Percentiles rank a stretch among this genome's conserved stretches.
Evolutionary conservation across 176 grass and related monocot species (phyloP).

Genomic region (Tillandsia fasciculata): DNA sequence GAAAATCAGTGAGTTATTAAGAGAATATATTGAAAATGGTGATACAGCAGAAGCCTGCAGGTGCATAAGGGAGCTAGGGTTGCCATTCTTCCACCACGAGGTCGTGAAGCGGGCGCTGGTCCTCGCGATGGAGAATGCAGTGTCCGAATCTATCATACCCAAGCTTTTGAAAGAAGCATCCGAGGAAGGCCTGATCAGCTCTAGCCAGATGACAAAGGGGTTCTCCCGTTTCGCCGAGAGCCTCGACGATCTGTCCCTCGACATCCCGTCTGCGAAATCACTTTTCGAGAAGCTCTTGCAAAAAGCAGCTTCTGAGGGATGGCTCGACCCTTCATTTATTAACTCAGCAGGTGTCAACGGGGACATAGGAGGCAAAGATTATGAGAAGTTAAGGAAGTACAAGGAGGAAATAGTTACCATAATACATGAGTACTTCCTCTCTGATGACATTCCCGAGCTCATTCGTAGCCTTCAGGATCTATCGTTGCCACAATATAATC

Average conservation of each 20-base stretch:
- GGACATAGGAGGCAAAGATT: conserved; percentile 35
- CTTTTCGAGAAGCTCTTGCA: conserved; percentile 46
- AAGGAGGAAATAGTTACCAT: conserved; percentile 77
- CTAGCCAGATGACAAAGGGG: conserved; percentile 90
- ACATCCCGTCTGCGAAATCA: conserved; percentile 76
- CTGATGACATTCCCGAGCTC: conserved; percentile 80
- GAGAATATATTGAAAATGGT: conserved; percentile 78
- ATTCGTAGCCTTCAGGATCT: conserved; percentile 72
- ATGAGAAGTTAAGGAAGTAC: conserved; percentile 64
- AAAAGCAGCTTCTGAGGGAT: conserved; percentile 69
- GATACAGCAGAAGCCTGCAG: conserved; percentile 73
- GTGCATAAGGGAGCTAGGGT: conserved; percentile 86
- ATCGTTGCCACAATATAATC: conserved; percentile 53
- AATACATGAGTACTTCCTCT: conserved; percentile 92
- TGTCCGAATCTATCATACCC: conserved; percentile 48
- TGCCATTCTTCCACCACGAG: conserved; percentile 97
- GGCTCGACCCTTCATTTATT: conserved; percentile 58
- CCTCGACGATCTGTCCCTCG: conserved; percentile 89
- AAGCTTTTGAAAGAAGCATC: conserved; percentile 79
- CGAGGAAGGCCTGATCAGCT: conserved; percentile 79
- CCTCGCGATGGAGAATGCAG: conserved; percentile 77
- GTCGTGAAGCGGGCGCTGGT: conserved; percentile 80
- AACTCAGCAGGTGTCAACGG: conserved; percentile 32
- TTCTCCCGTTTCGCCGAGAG: conserved; percentile 58
- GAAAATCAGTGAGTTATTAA: conserved; percentile 75